Conservation (phyloP, 768 basidiomycete species). For the Strobilomyces dryophilus region DNA sequence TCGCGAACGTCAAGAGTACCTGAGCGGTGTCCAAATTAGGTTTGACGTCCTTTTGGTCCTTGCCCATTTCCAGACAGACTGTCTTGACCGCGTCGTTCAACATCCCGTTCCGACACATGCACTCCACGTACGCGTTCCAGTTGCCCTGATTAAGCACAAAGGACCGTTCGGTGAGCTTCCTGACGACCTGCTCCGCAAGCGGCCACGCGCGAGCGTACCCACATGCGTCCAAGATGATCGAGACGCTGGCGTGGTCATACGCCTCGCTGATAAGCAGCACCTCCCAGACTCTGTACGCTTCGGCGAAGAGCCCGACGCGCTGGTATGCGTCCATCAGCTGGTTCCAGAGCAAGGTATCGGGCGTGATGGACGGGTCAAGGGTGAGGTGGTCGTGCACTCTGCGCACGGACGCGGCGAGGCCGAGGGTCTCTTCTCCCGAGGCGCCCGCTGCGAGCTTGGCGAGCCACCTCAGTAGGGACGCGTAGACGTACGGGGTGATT, state of each 20-base stretch:
- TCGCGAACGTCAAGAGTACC: constrained; percentile 55
- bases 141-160: constrained; percentile 60
- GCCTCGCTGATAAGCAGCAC: constrained; percentile 54
- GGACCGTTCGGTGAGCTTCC: constrained; percentile 43
- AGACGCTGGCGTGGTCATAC: constrained; percentile 63
- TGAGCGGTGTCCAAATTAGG: constrained; percentile 49
- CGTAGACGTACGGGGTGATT: constrained; percentile 59
- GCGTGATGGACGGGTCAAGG: constrained; percentile 73
- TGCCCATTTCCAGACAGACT: constrained; percentile 63
- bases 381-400: constrained; percentile 72
- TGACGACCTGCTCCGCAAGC: constrained; percentile 52
- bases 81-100: constrained; percentile 64
- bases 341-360: constrained; percentile 71
- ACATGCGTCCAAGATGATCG: constrained; percentile 84
- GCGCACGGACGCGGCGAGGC: constrained; percentile 48
- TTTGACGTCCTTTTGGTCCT: constrained; percentile 36
- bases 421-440: constrained; percentile 21
- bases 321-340: constrained; percentile 89
- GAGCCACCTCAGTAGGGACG: constrained; percentile 58
- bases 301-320: constrained; percentile 64
- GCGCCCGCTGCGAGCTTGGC: constrained; percentile 37
- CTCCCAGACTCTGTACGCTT: constrained; percentile 80
- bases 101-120: constrained; percentile 67
- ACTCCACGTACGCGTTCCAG: constrained; percentile 84
- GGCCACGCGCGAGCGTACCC: constrained; percentile 52